These are phyloP conservation scores for Cucurbita ficifolia DNA, from an alignment of 306 rosid genomes.

Conservation along the genomic window DNA sequence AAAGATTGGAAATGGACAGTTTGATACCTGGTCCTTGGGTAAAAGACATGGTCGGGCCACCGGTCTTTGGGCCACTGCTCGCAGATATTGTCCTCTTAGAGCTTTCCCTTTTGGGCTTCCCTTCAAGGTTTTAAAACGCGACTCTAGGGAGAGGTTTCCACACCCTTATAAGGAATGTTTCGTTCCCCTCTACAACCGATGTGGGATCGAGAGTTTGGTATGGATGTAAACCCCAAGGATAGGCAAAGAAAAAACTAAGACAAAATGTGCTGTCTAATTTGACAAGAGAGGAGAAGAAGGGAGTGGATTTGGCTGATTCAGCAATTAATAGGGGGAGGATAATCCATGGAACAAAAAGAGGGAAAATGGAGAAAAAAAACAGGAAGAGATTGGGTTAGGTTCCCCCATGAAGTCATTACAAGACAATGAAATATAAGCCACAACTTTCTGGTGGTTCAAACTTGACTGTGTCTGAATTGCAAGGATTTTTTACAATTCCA, in stretches of 20 bases:
- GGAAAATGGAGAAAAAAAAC: neutral
- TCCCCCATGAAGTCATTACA: neutral
- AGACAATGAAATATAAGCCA: neutral
- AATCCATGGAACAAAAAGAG: neutral
- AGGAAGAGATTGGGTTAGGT: neutral
- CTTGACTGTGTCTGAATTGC: neutral
- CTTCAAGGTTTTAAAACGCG: no score
- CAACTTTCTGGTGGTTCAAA: neutral
- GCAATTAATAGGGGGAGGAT: neutral
- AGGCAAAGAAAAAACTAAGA: neutral
- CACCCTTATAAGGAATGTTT: no score
- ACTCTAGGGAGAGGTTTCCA: no score
- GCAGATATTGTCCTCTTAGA: no score
- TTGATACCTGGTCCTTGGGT: conserved; percentile 2
- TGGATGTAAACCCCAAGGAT: neutral
- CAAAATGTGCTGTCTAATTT: neutral
- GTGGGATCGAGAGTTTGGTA: neutral
- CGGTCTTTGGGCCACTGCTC: neutral
- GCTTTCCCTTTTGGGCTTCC: no score
- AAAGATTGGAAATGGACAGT: conserved; percentile 3
- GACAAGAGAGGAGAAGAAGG: neutral
- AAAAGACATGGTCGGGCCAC: neutral
- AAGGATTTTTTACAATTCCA: neutral
- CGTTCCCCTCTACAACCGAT: no score
- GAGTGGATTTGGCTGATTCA: neutral